Percentiles rank a stretch among this genome's conserved stretches.
phyloP scores from a whole-genome alignment of 805 yeast genomes.

The Kodamaea neixiangensis region DNA sequence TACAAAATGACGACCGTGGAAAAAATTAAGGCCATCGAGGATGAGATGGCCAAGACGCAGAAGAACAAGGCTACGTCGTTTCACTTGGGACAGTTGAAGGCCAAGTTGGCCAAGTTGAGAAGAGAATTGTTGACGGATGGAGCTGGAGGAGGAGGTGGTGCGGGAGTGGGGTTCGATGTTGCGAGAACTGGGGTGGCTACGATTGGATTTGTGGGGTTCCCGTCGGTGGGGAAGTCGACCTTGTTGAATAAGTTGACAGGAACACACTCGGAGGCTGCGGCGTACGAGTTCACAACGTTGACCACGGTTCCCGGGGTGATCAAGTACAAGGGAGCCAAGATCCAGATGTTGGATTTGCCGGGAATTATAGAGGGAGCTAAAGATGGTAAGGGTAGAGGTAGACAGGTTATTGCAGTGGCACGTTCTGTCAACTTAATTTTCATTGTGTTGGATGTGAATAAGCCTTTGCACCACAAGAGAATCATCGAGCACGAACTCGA shows the following conservation, averaged over 20 bases:
- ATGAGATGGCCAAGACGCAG: conserved; percentile 97
- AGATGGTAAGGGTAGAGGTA: conserved; percentile 91
- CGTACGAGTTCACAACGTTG: conserved; percentile 94
- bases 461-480: conserved; percentile 91
- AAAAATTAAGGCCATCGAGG: conserved; percentile 84
- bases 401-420: conserved; percentile 98
- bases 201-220: conserved; percentile 97
- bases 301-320: conserved; percentile 98
- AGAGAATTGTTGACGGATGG: conserved; percentile 78
- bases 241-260: conserved; percentile 87
- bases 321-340: conserved; percentile 94
- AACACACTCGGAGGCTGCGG: conserved; percentile 97
- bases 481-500: conserved; percentile 94
- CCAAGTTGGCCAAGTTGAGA: conserved; percentile 92
- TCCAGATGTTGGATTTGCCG: conserved; percentile 92
- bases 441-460: conserved; percentile 92
- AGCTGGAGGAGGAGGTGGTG: conserved; percentile 78
- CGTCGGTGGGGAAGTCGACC: conserved; percentile 92
- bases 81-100: conserved; percentile 96
- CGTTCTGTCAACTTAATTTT: conserved; percentile 92
- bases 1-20: conserved; percentile 47
- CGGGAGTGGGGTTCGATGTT: conserved; percentile 94
- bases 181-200: conserved; percentile 98
- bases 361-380: conserved; percentile 92
- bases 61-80: conserved; percentile 97